Evolutionary conservation across 164 flowering plant species (phyloP).

Genomic region (Akebia trifoliata): DNA sequence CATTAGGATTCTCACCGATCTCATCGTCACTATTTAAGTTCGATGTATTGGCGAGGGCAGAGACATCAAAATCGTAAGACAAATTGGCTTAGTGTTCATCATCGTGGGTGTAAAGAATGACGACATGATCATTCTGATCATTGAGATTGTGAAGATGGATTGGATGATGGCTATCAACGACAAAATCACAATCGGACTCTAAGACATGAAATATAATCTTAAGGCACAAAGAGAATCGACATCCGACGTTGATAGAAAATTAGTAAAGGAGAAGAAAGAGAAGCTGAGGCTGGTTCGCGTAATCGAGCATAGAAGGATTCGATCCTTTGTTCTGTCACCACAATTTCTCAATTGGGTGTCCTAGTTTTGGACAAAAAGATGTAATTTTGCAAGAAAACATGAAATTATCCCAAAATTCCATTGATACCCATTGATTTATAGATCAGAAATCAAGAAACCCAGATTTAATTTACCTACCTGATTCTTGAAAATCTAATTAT

Average conservation of each 20-base stretch:
- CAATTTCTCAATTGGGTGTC: slow-evolving; percentile 19
- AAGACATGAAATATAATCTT: slow-evolving; percentile 63
- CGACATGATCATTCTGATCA: slow-evolving; percentile 52
- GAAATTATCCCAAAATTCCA: no score
- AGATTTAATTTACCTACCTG: no score
- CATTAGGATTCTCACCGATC: slow-evolving; percentile 35
- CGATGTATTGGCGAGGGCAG: slow-evolving; percentile 59
- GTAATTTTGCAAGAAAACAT: background rate
- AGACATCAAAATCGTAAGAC: slow-evolving; percentile 71
- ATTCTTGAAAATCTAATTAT: no score
- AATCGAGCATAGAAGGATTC: slow-evolving; percentile 62
- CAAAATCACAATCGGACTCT: slow-evolving; percentile 78
- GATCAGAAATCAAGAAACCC: no score
- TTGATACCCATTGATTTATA: no score
- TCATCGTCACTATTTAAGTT: slow-evolving; percentile 65
- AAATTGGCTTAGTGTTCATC: slow-evolving; percentile 82
- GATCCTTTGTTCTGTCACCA: slow-evolving; percentile 74
- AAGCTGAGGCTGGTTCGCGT: slow-evolving; percentile 53
- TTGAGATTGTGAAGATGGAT: slow-evolving; percentile 84
- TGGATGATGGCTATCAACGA: slow-evolving; percentile 85
- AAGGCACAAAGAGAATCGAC: slow-evolving; percentile 84
- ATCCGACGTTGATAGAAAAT: slow-evolving; percentile 89
- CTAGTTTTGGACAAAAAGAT: background rate
- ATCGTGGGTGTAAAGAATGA: slow-evolving; percentile 70
- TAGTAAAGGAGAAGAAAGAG: slow-evolving; percentile 55